Conservation (phyloP, 257 asterid species). For the Jacaranda mimosifolia region DNA sequence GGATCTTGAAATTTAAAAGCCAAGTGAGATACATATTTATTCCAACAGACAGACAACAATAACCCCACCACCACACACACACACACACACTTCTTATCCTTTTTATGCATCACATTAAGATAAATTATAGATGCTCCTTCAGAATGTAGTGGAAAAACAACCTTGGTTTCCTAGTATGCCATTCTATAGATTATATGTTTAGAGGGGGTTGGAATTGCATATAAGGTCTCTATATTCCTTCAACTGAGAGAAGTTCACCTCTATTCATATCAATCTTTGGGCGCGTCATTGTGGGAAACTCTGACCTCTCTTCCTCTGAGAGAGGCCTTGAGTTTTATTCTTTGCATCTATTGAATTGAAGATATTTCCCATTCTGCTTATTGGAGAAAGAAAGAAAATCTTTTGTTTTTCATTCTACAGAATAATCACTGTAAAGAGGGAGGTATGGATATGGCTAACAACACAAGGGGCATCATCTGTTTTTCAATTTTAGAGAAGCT, state of each 20-base stretch:
- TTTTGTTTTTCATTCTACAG: background rate
- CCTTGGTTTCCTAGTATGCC: too few relatives aligned
- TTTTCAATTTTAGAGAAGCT: constrained; percentile 18
- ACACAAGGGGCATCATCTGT: background rate
- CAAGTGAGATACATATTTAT: background rate
- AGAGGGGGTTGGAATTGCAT: too few relatives aligned
- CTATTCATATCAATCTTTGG: background rate
- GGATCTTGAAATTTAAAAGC: background rate
- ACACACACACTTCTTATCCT: background rate
- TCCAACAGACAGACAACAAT: background rate
- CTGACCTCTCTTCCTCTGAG: background rate
- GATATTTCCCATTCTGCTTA: background rate
- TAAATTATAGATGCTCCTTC: background rate
- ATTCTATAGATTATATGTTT: too few relatives aligned
- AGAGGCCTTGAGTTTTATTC: background rate
- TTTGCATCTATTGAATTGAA: background rate
- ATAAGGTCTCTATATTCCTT: background rate
- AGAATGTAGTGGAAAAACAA: constrained; percentile 6
- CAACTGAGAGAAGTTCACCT: background rate
- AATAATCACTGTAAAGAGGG: constrained; percentile 10
- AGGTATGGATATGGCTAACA: background rate
- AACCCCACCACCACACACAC: background rate
- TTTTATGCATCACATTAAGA: background rate
- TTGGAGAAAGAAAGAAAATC: background rate
- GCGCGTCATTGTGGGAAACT: background rate